phyloP scores from a whole-genome alignment of 805 yeast genomes.

The Yarrowia phangngaensis region DNA sequence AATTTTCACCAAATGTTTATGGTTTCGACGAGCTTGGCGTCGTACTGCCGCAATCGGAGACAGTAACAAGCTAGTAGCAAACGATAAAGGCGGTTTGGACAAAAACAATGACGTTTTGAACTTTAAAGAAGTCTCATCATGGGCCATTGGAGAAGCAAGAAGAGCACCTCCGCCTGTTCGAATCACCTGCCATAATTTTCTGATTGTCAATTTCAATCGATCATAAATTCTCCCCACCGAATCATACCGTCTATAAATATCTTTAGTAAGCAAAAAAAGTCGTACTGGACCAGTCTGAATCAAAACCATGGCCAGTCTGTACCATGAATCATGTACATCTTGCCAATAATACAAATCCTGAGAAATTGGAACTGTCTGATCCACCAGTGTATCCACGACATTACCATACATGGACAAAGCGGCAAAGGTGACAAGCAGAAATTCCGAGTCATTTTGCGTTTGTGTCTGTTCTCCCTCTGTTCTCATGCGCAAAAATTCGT shows the following conservation, averaged over 20 bases:
- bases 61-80: slow-evolving; percentile 3
- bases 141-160: slow-evolving; percentile 2
- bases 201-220: slow-evolving; percentile 12
- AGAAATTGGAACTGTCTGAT: slow-evolving; percentile 44
- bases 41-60: slow-evolving; percentile 16
- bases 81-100: slow-evolving; percentile 19
- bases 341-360: slow-evolving; percentile 51
- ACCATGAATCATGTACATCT: slow-evolving; percentile 38
- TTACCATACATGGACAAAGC: slow-evolving; percentile 40
- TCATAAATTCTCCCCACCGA: slow-evolving; percentile 12
- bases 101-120: slow-evolving; percentile 3
- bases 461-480: background rate
- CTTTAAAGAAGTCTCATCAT: slow-evolving; percentile 7
- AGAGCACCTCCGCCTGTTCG: background rate
- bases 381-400: slow-evolving; percentile 40
- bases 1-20: slow-evolving; percentile 1
- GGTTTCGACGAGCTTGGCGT: slow-evolving; percentile 3
- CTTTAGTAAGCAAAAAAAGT: slow-evolving; percentile 2
- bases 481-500: slow-evolving; percentile 10
- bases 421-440: slow-evolving; percentile 34
- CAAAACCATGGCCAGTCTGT: slow-evolving; percentile 40
- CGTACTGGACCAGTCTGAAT: slow-evolving; percentile 40
- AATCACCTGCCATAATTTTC: slow-evolving; percentile 6
- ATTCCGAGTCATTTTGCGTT: background rate
- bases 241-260: slow-evolving; percentile 5